Evolutionary conservation across 495 filamentous ascomycete genomes (phyloP).

Genomic region (Aspergillus funiculosus): DNA sequence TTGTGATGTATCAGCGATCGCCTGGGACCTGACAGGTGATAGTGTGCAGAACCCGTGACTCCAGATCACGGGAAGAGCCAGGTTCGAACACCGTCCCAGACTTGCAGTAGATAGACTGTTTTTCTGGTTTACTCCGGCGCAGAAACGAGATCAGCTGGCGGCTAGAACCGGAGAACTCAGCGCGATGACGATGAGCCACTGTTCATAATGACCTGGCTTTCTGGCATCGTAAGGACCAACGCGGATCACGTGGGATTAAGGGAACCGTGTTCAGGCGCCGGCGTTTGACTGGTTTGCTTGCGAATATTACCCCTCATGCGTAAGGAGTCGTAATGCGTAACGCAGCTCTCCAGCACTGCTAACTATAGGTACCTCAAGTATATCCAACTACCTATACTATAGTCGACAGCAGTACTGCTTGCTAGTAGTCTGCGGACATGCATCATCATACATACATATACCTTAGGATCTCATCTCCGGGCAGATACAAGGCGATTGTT

Average conservation of each 20-base stretch:
- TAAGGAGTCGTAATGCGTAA: no score
- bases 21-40: slow-evolving; percentile 17
- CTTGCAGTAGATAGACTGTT: no score
- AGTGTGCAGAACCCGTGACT: slow-evolving; percentile 12
- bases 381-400: no score
- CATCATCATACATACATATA: neutral
- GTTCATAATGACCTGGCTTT: neutral
- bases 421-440: no score
- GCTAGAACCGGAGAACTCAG: slow-evolving; percentile 5
- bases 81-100: neutral
- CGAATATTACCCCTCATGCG: no score
- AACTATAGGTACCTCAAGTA: no score
- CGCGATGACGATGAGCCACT: slow-evolving; percentile 5
- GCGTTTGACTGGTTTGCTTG: no score
- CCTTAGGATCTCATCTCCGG: slow-evolving; percentile 1
- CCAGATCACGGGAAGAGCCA: slow-evolving; percentile 1
- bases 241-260: neutral
- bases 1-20: slow-evolving; percentile 10
- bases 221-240: no score
- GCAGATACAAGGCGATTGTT: neutral
- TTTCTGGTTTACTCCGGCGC: no score
- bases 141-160: slow-evolving; percentile 6
- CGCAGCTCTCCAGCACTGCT: no score
- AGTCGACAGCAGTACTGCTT: no score
- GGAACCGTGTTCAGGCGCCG: no score